Base-by-base conservation (phyloP, 2,329 filamentous ascomycete genomes). In the Aureobasidium sp. region DNA sequence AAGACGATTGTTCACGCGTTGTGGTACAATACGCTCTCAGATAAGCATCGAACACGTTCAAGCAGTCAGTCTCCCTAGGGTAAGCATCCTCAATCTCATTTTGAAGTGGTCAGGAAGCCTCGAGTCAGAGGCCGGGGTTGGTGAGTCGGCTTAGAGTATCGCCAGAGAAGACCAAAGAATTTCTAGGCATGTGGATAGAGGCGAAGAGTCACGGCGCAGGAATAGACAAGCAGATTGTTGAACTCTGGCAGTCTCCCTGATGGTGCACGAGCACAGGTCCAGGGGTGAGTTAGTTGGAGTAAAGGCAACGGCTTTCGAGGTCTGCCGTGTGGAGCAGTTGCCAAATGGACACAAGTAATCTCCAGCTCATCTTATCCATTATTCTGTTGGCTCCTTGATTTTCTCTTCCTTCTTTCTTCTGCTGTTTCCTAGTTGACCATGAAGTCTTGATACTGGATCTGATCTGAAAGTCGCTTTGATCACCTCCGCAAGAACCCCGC, bases 251-350 rank as follows among this genome's bases (percentile, higher is more conserved):
- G 42, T n/a, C 55, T 58, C 55, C 29, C 55, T 58, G 55, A 48
- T 58, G 41, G 48, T 15, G 14, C 11, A 5, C 15, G 53, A 25
- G n/a, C 25, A 34, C 17, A 37, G 42, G 39, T 11, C 17, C 53
- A 57, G 53, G 53, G 39, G 39, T 45, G 39, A 45, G 34, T 57
- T 55, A 15, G 17, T 36, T 42, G 22, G 31, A 25, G 53, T 47
- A 57, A 22, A 27, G 27, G 29, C 41, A 58, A 58, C 55, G 55
- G 55, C 14, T 27, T 45, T 58, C 29, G n/a, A 29, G 25, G 55
- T 42, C 55, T 39, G 20, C 20, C 42, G 29, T 42, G 55, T 39
- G 55, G 55, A 48, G 55, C 55, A 48, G 39, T 39, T 58, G 42
- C 17, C 55, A 58, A 48, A 34, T 34, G 31, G 3, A 34, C 31